Evolutionary conservation across 495 filamentous ascomycete species (phyloP).

Genomic region (Trichoderma parareesei): DNA sequence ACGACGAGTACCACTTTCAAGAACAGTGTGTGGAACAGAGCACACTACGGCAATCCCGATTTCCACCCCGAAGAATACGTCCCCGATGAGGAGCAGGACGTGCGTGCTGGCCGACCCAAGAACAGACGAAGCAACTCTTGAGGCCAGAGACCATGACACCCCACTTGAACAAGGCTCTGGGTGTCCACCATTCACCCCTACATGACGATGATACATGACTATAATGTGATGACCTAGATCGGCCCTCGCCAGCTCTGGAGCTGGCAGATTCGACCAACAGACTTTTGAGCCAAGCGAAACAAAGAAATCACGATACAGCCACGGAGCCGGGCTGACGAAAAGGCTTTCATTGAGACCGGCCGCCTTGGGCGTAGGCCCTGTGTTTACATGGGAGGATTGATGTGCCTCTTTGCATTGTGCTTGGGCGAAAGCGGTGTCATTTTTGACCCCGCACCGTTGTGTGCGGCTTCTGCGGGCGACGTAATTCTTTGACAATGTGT

Average conservation of each 20-base stretch:
- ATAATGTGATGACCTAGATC: too few species aligned
- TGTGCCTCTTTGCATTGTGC: neutral
- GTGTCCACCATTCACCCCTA: too few species aligned
- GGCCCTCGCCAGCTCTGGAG: too few species aligned
- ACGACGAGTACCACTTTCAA: slow-evolving; percentile 45
- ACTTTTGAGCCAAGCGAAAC: neutral
- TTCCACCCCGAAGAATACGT: slow-evolving; percentile 62
- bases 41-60: slow-evolving; percentile 75
- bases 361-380: neutral
- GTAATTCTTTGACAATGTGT: neutral
- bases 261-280: neutral
- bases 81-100: slow-evolving; percentile 9
- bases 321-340: neutral
- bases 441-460: neutral
- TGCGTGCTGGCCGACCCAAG: neutral
- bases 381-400: neutral
- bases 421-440: neutral
- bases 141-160: neutral
- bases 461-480: neutral
- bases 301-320: neutral
- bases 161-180: too few species aligned
- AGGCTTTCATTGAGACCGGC: neutral
- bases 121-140: slow-evolving; percentile 10
- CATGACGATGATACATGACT: too few species aligned
- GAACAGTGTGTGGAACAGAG: slow-evolving; percentile 68